phyloP scores from a whole-genome alignment of 2,329 filamentous ascomycete genomes.

The Lecanicillium sp. region DNA sequence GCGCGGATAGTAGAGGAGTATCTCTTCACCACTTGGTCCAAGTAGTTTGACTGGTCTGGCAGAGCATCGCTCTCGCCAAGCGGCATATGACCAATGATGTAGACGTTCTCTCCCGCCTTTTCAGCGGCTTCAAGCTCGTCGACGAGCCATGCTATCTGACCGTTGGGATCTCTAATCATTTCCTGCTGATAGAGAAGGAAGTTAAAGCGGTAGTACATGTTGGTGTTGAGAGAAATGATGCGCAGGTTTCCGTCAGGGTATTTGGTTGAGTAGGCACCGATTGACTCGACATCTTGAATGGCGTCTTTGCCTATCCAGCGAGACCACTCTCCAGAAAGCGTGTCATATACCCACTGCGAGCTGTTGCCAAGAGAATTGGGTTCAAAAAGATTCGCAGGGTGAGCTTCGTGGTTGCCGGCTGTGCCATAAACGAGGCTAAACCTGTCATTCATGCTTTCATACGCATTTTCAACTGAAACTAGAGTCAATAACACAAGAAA shows the following conservation, averaged over 20 bases:
- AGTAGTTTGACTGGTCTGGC: conserved; percentile 41
- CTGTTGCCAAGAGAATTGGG: conserved; percentile 29
- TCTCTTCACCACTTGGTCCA: conserved; percentile 46
- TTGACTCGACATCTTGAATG: conserved; percentile 23
- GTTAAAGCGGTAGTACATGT: conserved; percentile 50
- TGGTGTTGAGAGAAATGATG: conserved; percentile 53
- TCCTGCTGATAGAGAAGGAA: conserved; percentile 45
- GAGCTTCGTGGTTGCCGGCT: conserved; percentile 49
- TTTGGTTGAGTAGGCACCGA: conserved; percentile 42
- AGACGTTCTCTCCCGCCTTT: conserved; percentile 42
- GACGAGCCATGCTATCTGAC: conserved; percentile 46
- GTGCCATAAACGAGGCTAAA: conserved; percentile 41
- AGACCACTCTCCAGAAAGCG: conserved; percentile 36
- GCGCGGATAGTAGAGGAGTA: conserved; percentile 46
- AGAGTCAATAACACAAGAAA: conserved; percentile 10
- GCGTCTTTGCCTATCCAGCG: conserved; percentile 33
- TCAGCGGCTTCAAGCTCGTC: conserved; percentile 45
- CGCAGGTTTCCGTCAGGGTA: conserved; percentile 38
- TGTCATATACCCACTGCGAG: conserved; percentile 45
- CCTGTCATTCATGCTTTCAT: conserved; percentile 33
- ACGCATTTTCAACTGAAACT: conserved; percentile 40
- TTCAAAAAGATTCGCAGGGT: conserved; percentile 43
- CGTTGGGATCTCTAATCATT: conserved; percentile 41
- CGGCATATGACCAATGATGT: conserved; percentile 51
- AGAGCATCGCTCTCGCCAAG: conserved; percentile 41